Base-by-base conservation (phyloP, 176 grass and related monocot genomes). In the Hyparrhenia diplandra region DNA sequence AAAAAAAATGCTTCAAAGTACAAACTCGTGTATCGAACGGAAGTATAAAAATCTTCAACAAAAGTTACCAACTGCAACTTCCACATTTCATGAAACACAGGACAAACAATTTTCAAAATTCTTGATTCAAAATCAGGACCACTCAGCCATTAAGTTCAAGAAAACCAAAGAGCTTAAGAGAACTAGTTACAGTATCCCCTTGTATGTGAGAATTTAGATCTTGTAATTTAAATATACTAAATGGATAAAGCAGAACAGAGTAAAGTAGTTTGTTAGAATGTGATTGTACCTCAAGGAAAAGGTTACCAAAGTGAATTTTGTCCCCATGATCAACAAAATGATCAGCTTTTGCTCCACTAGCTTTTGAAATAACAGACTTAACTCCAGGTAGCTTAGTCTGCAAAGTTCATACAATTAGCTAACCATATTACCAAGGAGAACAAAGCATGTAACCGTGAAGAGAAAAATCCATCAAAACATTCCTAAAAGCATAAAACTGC, bases 361-460 rank as follows among this genome's bases (percentile, higher is more conserved):
- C 80, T 89, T 90, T 99, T 45, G 92, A 82, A 78, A 95, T 93
- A 18, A 98, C 70, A 65, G 95, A 98, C 17, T 93, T 98, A 3
- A 86, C 92, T 27, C 88, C 76, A 37, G 90, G 84, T 32, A 98
- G 46, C 75, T 98, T 95, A 72, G 77, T 69, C 92, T 98, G 82
- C 20, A 73, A 79, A 37, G n/a, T 13, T 55, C 59, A 72, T 40
- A 67, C 20, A 58, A 63, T 82, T 58, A 57, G 65, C 34, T 66
- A 17, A 66, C 24, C 25, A 61, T 59, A 57, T 40, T 60, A 66
- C 8, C 47, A 30, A 79, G 18, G 11, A 75, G 20, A 78, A 82
- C 13, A 65, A 70, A 59, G 5, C 30, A 30, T 37, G 41, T 70
- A 60, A 25, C 37, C 4, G 14, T 11, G 39, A 21, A 62, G 67